Percentiles rank a stretch among this genome's conserved stretches.
These are phyloP conservation scores for Scheffersomyces cryptocercus DNA, from an alignment of 1,139 yeast species.

Conservation along the genomic window DNA sequence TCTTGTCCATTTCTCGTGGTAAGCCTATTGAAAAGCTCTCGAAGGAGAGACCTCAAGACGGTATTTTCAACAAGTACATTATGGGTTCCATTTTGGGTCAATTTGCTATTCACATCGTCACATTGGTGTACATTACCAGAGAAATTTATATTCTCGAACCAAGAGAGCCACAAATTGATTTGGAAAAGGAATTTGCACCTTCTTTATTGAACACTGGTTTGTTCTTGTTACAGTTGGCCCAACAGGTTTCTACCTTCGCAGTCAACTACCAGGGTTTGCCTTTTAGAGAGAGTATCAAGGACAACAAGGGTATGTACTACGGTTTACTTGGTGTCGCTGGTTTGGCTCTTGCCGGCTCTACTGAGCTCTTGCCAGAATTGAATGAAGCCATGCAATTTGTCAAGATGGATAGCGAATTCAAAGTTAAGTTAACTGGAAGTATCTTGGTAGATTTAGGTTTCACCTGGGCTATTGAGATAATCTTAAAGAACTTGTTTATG, in stretches of 20 bases:
- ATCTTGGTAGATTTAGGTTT: slow-evolving; percentile 76
- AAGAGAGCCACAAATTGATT: slow-evolving; percentile 82
- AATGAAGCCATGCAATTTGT: slow-evolving; percentile 91
- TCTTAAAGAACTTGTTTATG: slow-evolving; percentile 82
- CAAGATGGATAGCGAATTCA: slow-evolving; percentile 77
- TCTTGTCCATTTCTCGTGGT: slow-evolving; percentile 93
- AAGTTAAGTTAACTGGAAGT: slow-evolving; percentile 69
- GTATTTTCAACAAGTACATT: slow-evolving; percentile 89
- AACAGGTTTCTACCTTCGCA: slow-evolving; percentile 96
- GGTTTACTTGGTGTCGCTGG: slow-evolving; percentile 91
- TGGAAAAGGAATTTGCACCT: slow-evolving; percentile 86
- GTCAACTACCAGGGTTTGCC: slow-evolving; percentile 98
- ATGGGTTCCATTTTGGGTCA: slow-evolving; percentile 98
- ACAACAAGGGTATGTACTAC: slow-evolving; percentile 95
- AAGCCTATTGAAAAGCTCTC: slow-evolving; percentile 86
- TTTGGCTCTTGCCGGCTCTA: slow-evolving; percentile 86
- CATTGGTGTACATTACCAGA: slow-evolving; percentile 78
- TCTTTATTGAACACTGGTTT: slow-evolving; percentile 94
- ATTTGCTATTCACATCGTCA: slow-evolving; percentile 85
- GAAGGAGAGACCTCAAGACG: slow-evolving; percentile 96
- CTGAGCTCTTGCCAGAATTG: slow-evolving; percentile 93
- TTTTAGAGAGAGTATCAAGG: slow-evolving; percentile 86
- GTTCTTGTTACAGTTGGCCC: slow-evolving; percentile 90
- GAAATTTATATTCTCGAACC: slow-evolving; percentile 90
- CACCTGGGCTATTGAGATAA: slow-evolving; percentile 78